These are phyloP conservation scores for Tuber borchii DNA, from an alignment of 495 filamentous ascomycete species.

Conservation along the genomic window DNA sequence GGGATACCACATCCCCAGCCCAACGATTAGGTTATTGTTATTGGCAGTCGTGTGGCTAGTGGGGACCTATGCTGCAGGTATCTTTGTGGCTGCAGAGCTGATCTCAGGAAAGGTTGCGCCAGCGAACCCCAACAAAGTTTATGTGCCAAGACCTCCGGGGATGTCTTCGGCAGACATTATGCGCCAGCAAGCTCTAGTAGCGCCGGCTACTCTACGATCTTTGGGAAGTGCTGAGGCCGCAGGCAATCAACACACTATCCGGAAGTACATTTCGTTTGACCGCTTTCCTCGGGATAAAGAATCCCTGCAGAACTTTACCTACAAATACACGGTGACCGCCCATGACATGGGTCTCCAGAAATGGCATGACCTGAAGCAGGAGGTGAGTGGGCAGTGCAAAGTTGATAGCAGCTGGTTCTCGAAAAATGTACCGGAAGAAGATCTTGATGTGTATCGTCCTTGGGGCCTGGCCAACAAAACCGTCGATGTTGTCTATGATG, in stretches of 20 bases:
- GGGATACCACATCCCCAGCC: too few species aligned
- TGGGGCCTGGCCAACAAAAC: not conserved
- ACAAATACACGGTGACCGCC: not conserved
- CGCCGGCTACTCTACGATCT: not conserved
- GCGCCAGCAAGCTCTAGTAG: not conserved
- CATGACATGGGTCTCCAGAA: conserved; percentile 3
- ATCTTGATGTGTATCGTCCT: conserved; percentile 2
- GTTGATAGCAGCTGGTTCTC: not conserved
- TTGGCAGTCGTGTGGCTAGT: not conserved
- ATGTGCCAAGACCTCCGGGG: not conserved
- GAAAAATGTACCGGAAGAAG: not conserved
- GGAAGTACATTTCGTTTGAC: not conserved
- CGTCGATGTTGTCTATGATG: not conserved
- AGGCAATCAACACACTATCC: not conserved
- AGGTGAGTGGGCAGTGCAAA: not conserved
- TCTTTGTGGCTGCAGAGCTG: not conserved
- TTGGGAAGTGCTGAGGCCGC: conserved; percentile 5
- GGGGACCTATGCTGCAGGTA: not conserved
- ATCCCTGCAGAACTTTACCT: not conserved
- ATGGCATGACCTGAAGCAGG: conserved; percentile 1
- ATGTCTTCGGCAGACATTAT: not conserved
- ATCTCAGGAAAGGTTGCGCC: not conserved
- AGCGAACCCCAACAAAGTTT: not conserved
- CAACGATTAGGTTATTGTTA: not conserved
- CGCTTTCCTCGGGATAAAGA: not conserved